phyloP scores from a whole-genome alignment of 345 rosid genomes.

The Dimocarpus longan region DNA sequence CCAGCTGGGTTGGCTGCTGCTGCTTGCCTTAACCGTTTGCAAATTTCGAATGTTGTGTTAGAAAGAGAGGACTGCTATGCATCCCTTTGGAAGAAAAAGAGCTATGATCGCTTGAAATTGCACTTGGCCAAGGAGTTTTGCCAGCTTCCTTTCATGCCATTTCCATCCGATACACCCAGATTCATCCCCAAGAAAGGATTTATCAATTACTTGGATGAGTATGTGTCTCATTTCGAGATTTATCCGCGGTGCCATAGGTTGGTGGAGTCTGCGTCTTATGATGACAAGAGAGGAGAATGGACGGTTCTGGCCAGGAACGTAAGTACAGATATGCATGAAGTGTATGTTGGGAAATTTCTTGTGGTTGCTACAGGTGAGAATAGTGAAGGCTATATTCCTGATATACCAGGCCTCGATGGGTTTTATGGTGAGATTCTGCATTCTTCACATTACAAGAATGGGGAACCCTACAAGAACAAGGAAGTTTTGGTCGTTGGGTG shows the following conservation, averaged over 20 bases:
- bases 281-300: conserved; percentile 32
- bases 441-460: conserved; percentile 44
- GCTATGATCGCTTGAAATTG: conserved; percentile 53
- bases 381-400: conserved; percentile 38
- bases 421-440: conserved; percentile 41
- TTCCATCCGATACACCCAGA: conserved; percentile 36
- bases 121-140: conserved; percentile 58
- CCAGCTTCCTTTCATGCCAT: conserved; percentile 52
- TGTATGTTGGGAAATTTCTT: conserved; percentile 39
- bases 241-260: conserved; percentile 31
- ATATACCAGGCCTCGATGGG: conserved; percentile 36
- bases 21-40: conserved; percentile 46
- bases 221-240: conserved; percentile 37
- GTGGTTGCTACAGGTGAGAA: conserved; percentile 61
- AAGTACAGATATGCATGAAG: not conserved
- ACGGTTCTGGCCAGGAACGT: conserved; percentile 30
- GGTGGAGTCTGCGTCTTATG: conserved; percentile 29
- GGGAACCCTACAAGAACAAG: conserved; percentile 25
- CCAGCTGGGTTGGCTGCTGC: conserved; percentile 63
- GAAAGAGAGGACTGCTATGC: conserved; percentile 59
- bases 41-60: conserved; percentile 42
- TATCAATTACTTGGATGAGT: conserved; percentile 47
- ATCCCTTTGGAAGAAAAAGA: conserved; percentile 55
- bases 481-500: conserved; percentile 61
- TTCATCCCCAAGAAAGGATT: conserved; percentile 46